Base-by-base conservation (phyloP, 2,329 filamentous ascomycete species). In the Stemphylium beticola region DNA sequence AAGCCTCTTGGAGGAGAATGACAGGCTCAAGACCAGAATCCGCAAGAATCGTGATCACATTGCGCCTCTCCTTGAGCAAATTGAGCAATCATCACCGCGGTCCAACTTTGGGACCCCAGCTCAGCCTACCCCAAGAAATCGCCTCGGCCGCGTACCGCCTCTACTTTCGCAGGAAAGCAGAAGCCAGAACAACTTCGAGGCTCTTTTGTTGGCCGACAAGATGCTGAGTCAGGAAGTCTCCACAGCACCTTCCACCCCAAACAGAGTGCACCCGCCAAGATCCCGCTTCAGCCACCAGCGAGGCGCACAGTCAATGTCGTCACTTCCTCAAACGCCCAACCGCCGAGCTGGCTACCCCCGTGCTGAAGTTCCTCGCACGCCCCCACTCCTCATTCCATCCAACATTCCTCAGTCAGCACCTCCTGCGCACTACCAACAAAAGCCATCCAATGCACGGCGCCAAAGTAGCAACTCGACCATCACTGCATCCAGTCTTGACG, bases 11-110 rank as follows among this genome's bases (percentile, higher is more conserved):
- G 91, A 96, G 66, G 89, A 95, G 69, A 90, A 92, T 50, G 82
- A 87, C 34, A 83, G 91, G 72, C 81, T 97, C 45, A 85, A 93
- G 54, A 90, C 87, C 58, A 88, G 93, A 17, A 96, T 98, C 60
- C 86, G 90, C 37, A 91, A 96, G 73, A 96, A 96, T 70, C 83
- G 93, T 58, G 90, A 96, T 70, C 92, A 96, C 69, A 87, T 96
- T 65, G 90, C 91, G 54, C 72, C 73, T 3, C 67, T 76, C 26
- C 58, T 76, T n/a, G 71, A 73, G 46, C 72, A 69, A 32, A 67
- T 74, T 38, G 84, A 96, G 43, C 88, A 90, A 67, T 89, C 54
- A 36, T 74, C 90, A 65, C 90, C 91, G 1, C 88, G 89, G 12
- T 75, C 74, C 14, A 66, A 68, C 14, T 65, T 74, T 20, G 87